These are phyloP conservation scores for Suillus plorans DNA, from an alignment of 768 basidiomycete genomes.

Conservation along the genomic window DNA sequence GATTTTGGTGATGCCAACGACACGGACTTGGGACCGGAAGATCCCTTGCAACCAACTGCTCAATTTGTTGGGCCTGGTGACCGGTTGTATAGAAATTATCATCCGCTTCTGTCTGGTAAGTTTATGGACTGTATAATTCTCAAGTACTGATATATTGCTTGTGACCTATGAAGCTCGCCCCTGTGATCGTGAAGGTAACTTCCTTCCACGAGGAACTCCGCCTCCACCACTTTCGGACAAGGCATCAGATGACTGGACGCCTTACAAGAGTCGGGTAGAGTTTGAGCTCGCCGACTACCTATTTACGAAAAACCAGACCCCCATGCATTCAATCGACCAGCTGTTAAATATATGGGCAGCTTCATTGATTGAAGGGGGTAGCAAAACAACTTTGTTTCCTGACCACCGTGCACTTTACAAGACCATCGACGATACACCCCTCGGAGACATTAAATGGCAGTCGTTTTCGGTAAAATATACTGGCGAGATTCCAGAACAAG, in stretches of 20 bases:
- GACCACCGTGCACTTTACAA: conserved; percentile 20
- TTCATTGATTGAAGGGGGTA: conserved; percentile 9
- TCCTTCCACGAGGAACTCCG: conserved; percentile 1
- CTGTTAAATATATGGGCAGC: conserved; percentile 21
- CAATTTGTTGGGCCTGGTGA: conserved; percentile 2
- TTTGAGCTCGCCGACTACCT: conserved; percentile 24
- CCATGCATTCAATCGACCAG: conserved; percentile 16
- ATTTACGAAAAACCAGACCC: conserved; percentile 19
- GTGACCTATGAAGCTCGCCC: neutral
- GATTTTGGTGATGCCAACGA: too few species aligned
- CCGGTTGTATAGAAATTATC: conserved; percentile 6
- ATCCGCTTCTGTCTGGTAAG: conserved; percentile 6
- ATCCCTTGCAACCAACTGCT: neutral
- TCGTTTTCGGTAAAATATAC: conserved; percentile 19
- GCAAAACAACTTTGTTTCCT: conserved; percentile 25
- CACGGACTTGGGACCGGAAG: too few species aligned
- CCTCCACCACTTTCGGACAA: neutral
- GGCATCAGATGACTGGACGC: conserved; percentile 12
- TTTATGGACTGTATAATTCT: too few species aligned
- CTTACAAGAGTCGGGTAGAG: conserved; percentile 12
- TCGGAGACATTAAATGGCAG: conserved; percentile 32
- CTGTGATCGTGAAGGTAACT: conserved; percentile 4
- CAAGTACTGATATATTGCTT: neutral
- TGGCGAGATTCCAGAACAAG: conserved; percentile 14
- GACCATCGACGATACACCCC: conserved; percentile 25